A percentile compares a stretch with the other conserved stretches of the same genome.
Conservation (phyloP, 2,329 filamentous ascomycete species). For the Aspergillus persii region DNA sequence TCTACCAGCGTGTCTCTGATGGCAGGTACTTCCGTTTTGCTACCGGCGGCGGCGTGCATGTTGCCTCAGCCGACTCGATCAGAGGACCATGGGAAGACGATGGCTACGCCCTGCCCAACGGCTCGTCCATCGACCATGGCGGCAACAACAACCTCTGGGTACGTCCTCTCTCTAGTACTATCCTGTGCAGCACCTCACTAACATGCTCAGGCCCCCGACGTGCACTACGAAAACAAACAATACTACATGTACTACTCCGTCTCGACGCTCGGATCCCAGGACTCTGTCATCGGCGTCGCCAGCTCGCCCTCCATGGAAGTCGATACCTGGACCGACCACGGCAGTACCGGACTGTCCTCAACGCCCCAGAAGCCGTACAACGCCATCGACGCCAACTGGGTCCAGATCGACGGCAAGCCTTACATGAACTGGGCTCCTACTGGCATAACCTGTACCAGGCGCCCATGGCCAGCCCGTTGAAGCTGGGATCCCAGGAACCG, state of each 20-base stretch:
- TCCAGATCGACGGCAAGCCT: conserved; percentile 42
- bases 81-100: conserved; percentile 51
- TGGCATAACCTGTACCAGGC: conserved; percentile 66
- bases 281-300: conserved; percentile 61
- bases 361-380: conserved; percentile 50
- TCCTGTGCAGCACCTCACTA: too few species aligned
- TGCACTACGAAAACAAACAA: conserved; percentile 53
- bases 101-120: conserved; percentile 46
- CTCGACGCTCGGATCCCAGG: conserved; percentile 59
- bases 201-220: conserved; percentile 59
- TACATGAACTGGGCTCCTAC: conserved; percentile 66
- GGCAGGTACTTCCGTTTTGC: conserved; percentile 56
- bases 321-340: conserved; percentile 38
- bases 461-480: conserved; percentile 39
- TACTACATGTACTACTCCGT: conserved; percentile 68
- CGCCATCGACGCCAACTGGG: conserved; percentile 60
- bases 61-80: conserved; percentile 46
- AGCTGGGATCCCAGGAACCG: conserved; percentile 31
- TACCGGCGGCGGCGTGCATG: conserved; percentile 50
- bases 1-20: conserved; percentile 49
- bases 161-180: conserved; percentile 10
- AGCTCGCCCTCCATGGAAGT: conserved; percentile 45
- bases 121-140: conserved; percentile 43
- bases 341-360: conserved; percentile 37
- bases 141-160: conserved; percentile 53